Conservation (phyloP, 225 moss, liverwort and hornwort species). For the Physcomitrellopsis africana region DNA sequence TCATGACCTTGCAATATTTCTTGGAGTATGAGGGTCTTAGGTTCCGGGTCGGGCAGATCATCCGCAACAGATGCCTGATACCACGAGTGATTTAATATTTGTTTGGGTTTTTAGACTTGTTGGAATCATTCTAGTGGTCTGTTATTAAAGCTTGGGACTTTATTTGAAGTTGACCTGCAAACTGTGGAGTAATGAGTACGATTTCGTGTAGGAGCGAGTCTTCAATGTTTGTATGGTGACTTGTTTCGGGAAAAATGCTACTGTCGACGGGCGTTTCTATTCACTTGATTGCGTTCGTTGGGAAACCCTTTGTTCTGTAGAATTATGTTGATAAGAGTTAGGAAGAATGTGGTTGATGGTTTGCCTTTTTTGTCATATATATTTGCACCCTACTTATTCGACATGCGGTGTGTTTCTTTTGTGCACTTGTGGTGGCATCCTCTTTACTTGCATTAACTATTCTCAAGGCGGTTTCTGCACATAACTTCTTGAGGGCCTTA, state of each 20-base stretch:
- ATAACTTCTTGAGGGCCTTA: constrained; percentile 98
- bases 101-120: constrained; percentile 8
- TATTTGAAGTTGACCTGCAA: constrained; percentile 5
- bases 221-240: constrained; percentile 7
- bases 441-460: constrained; percentile 93
- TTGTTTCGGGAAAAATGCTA: not conserved
- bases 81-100: not conserved
- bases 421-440: constrained; percentile 99
- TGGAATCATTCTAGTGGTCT: not conserved
- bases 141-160: not conserved
- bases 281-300: constrained; percentile 11
- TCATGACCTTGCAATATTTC: not conserved
- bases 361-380: constrained; percentile 37
- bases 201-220: constrained; percentile 2
- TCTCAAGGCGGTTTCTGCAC: constrained; percentile 94
- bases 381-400: constrained; percentile 64
- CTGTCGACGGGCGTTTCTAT: constrained; percentile 7
- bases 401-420: constrained; percentile 90
- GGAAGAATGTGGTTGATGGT: constrained; percentile 41
- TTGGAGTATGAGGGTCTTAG: constrained; percentile 21
- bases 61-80: not conserved
- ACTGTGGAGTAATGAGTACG: constrained; percentile 11
- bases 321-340: constrained; percentile 20
- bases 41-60: not conserved
- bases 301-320: constrained; percentile 27